phyloP scores from a whole-genome alignment of 2,329 filamentous ascomycete species.

The Sarocladium kiliense region DNA sequence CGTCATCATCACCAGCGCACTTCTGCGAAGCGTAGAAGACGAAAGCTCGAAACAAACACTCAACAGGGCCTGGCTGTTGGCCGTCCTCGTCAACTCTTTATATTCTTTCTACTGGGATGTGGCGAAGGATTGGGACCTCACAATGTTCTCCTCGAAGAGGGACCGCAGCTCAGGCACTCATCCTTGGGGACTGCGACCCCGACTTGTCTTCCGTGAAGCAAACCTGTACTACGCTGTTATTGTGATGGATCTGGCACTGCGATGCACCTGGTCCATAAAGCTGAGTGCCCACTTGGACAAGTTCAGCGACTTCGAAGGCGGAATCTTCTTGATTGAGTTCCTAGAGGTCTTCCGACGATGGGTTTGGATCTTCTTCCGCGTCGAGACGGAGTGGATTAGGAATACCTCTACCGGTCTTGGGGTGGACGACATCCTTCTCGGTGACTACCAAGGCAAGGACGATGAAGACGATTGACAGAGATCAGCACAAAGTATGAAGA shows the following conservation, averaged over 20 bases:
- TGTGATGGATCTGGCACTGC: slow-evolving; percentile 68
- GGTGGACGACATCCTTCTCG: slow-evolving; percentile 68
- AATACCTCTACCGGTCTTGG: slow-evolving; percentile 44
- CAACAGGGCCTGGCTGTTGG: slow-evolving; percentile 61
- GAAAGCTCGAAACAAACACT: slow-evolving; percentile 35
- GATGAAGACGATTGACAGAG: slow-evolving; percentile 32
- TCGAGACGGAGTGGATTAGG: slow-evolving; percentile 88
- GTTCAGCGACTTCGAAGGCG: slow-evolving; percentile 80
- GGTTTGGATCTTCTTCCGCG: slow-evolving; percentile 95
- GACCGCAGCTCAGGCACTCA: slow-evolving; percentile 59
- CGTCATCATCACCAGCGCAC: slow-evolving; percentile 73
- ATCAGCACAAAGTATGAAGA: background rate
- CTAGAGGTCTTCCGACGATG: slow-evolving; percentile 84
- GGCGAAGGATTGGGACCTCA: slow-evolving; percentile 92
- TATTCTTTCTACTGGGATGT: slow-evolving; percentile 99
- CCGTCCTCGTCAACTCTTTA: slow-evolving; percentile 74
- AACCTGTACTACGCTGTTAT: slow-evolving; percentile 81
- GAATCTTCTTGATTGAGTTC: slow-evolving; percentile 81
- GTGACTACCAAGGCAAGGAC: slow-evolving; percentile 62
- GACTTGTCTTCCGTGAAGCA: slow-evolving; percentile 66
- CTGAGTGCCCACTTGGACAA: slow-evolving; percentile 77
- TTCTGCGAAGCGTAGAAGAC: slow-evolving; percentile 58
- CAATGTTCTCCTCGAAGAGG: slow-evolving; percentile 60
- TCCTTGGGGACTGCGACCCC: slow-evolving; percentile 71
- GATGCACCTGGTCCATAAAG: slow-evolving; percentile 90